phyloP scores from a whole-genome alignment of 192 early-diverging fungal genomes.

The Geosiphon pyriformis region DNA sequence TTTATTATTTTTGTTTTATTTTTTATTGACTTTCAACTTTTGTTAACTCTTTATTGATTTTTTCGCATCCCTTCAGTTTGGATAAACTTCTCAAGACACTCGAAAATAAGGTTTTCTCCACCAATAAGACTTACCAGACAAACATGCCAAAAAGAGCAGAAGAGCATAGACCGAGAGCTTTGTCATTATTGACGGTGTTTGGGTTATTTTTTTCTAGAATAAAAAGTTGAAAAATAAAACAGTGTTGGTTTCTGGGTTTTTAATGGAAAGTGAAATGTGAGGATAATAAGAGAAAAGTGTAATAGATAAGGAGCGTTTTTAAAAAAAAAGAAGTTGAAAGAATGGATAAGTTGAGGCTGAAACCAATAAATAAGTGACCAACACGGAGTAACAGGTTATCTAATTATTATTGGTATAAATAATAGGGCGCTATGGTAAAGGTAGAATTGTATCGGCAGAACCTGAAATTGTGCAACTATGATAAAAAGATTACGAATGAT shows the following conservation, averaged over 20 bases:
- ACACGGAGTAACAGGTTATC: not conserved
- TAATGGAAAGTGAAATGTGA: not conserved
- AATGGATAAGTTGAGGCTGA: not conserved
- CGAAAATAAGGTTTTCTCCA: not conserved
- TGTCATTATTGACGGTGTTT: not conserved
- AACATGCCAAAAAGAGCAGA: not conserved
- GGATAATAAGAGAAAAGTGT: not conserved
- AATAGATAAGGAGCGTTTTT: not conserved
- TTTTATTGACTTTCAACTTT: not conserved
- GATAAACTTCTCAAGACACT: not conserved
- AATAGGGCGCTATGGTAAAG: no score
- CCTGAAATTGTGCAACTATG: no score
- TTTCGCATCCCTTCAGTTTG: not conserved
- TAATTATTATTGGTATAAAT: no score
- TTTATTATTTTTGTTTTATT: not conserved
- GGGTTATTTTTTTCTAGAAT: not conserved
- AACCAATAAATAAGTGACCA: not conserved
- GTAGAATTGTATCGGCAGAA: no score
- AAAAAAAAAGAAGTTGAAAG: not conserved
- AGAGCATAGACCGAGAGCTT: not conserved
- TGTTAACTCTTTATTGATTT: not conserved
- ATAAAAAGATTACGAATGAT: no score
- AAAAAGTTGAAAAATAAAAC: not conserved
- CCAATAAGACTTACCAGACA: not conserved
- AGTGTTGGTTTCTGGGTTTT: not conserved